phyloP scores from a whole-genome alignment of 1,284 basidiomycete species.

The Austroboletus niveus region DNA sequence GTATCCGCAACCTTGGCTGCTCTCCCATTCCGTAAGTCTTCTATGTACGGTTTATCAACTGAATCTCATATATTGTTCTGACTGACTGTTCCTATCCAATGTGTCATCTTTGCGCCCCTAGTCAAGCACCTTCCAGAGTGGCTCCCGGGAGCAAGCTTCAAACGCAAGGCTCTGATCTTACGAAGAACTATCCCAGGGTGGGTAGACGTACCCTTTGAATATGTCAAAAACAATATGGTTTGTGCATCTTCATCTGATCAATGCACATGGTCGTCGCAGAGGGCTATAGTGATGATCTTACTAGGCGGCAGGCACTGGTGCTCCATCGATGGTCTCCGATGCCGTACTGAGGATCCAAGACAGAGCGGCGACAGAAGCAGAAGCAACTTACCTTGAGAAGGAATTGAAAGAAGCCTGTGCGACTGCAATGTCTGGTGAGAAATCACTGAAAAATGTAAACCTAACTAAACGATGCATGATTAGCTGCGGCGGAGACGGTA shows the following conservation, averaged over 20 bases:
- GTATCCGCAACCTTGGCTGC: conserved; percentile 14
- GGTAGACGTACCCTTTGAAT: conserved; percentile 23
- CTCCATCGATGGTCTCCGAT: conserved; percentile 25
- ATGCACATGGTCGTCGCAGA: no score
- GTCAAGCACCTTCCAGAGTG: conserved; percentile 22
- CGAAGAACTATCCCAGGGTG: conserved; percentile 5
- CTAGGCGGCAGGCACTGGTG: conserved; percentile 21
- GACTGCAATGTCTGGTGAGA: conserved; percentile 14
- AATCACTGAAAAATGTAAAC: not conserved
- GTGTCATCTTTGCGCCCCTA: not conserved
- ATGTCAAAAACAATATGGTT: conserved; percentile 23
- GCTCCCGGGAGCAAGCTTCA: conserved; percentile 24
- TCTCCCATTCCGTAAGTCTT: conserved; percentile 21
- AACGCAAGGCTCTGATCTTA: conserved; percentile 11
- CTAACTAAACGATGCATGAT: conserved; percentile 1
- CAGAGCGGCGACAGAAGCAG: conserved; percentile 3
- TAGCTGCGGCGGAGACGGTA: conserved; percentile 25
- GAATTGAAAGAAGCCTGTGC: conserved; percentile 23
- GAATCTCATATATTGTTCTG: not conserved
- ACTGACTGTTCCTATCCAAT: not conserved
- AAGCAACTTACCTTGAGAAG: conserved; percentile 14
- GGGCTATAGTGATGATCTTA: no score
- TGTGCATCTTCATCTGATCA: conserved; percentile 1
- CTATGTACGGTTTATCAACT: not conserved
- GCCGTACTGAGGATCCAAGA: conserved; percentile 11